These are phyloP conservation scores for Dioszegia crocea DNA, from an alignment of 768 basidiomycete genomes.

Conservation along the genomic window DNA sequence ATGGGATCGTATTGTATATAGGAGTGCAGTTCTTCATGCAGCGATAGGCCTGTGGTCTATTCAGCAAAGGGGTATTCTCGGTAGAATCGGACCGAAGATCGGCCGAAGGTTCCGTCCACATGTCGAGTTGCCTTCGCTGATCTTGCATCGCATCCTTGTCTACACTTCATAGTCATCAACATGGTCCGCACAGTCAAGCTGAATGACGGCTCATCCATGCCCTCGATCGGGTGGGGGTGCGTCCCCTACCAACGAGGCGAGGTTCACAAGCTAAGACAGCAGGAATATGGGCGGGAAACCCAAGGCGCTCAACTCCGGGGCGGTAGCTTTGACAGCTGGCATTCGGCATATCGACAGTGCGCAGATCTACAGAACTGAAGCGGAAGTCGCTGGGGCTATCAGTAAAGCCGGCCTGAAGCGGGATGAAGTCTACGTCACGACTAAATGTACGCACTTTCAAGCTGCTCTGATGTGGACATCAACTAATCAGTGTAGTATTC, in stretches of 20 bases:
- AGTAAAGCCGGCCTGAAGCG: slow-evolving; percentile 20
- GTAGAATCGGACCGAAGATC: no score
- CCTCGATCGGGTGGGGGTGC: slow-evolving; percentile 36
- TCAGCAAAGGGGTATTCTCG: no score
- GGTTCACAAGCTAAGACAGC: not conserved
- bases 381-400: slow-evolving; percentile 18
- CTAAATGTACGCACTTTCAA: slow-evolving; percentile 28
- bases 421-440: slow-evolving; percentile 36
- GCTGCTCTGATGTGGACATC: not conserved
- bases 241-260: not conserved
- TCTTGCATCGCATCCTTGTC: no score
- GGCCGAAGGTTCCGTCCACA: no score
- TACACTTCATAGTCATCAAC: not conserved
- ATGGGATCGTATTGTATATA: no score
- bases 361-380: slow-evolving; percentile 38
- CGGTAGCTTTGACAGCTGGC: slow-evolving; percentile 31
- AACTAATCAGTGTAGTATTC: slow-evolving; percentile 12
- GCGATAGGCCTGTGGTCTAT: no score
- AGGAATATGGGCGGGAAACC: slow-evolving; percentile 18
- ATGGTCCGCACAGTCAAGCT: slow-evolving; percentile 30
- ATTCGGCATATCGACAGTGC: slow-evolving; percentile 39
- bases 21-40: no score
- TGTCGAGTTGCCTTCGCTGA: no score
- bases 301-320: slow-evolving; percentile 13
- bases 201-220: slow-evolving; percentile 35